Evolutionary conservation across 805 yeast genomes (phyloP).

Genomic region (Wickerhamiella dianesei): DNA sequence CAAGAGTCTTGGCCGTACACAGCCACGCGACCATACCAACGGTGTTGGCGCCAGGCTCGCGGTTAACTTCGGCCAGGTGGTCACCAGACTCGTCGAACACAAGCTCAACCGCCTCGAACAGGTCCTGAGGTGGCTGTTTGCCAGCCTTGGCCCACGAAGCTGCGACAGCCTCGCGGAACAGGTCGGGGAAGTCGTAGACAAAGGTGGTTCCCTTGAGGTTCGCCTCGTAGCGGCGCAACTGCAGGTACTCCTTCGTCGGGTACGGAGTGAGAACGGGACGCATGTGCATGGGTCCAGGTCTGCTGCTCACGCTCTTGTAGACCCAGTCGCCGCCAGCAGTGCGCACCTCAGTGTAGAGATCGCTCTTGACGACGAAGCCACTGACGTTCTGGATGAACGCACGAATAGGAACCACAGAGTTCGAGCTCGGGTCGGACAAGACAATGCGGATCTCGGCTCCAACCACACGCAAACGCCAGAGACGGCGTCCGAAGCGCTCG

Average conservation of each 20-base stretch:
- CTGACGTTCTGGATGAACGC: constrained; percentile 93
- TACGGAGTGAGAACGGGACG: constrained; percentile 92
- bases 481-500: constrained; percentile 92
- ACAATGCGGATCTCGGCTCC: constrained; percentile 96
- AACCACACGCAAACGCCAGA: constrained; percentile 92
- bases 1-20: constrained; percentile 84
- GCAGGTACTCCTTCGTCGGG: constrained; percentile 94
- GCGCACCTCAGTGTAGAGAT: constrained; percentile 86
- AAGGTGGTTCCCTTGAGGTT: constrained; percentile 97
- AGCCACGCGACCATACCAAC: constrained; percentile 98
- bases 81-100: constrained; percentile 69
- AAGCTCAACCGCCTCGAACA: constrained; percentile 68
- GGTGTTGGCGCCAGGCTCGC: constrained; percentile 93
- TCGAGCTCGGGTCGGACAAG: constrained; percentile 78
- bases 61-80: constrained; percentile 68
- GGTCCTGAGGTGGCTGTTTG: constrained; percentile 44
- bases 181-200: constrained; percentile 97
- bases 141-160: constrained; percentile 64
- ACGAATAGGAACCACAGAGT: constrained; percentile 87
- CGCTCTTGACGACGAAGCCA: constrained; percentile 94
- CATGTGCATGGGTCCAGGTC: constrained; percentile 95
- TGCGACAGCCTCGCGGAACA: constrained; percentile 83
- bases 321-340: constrained; percentile 92
- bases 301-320: constrained; percentile 75
- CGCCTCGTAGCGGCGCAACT: constrained; percentile 97